These are phyloP conservation scores for Cryphonectria carpinicola DNA, from an alignment of 2,329 filamentous ascomycete species.

Conservation along the genomic window DNA sequence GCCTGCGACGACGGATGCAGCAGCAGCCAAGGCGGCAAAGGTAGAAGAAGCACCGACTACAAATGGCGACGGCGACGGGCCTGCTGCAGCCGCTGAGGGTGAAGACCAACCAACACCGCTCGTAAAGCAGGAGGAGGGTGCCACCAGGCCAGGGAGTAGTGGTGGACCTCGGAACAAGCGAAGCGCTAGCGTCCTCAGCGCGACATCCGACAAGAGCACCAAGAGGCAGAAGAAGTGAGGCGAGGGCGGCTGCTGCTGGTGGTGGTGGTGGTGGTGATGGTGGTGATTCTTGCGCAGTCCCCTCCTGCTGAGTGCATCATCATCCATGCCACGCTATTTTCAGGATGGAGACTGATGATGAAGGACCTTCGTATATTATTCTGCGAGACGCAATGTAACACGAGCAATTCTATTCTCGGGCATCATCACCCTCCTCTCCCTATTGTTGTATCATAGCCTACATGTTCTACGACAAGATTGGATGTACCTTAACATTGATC, in stretches of 20 bases:
- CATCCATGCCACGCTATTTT: conserved; percentile 8
- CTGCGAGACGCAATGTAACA: not conserved
- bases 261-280: not conserved
- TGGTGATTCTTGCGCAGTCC: not conserved
- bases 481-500: not conserved
- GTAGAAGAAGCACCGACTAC: conserved; percentile 22
- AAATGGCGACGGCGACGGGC: conserved; percentile 12
- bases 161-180: conserved; percentile 63
- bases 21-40: conserved; percentile 13
- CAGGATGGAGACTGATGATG: not conserved
- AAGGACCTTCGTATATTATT: not conserved
- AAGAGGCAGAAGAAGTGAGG: conserved; percentile 62
- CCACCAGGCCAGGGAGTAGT: conserved; percentile 43
- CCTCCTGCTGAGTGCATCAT: not conserved
- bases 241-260: conserved; percentile 25
- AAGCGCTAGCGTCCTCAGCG: conserved; percentile 80
- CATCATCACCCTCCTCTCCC: not conserved
- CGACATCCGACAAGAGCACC: conserved; percentile 64
- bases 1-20: conserved; percentile 11
- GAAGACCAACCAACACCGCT: conserved; percentile 29
- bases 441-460: not conserved
- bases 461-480: not conserved
- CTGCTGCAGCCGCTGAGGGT: conserved; percentile 12
- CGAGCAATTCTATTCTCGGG: conserved; percentile 3
- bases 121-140: conserved; percentile 35